Conservation (phyloP, 2,329 filamentous ascomycete genomes). For the Pseudocercospora ulei region DNA sequence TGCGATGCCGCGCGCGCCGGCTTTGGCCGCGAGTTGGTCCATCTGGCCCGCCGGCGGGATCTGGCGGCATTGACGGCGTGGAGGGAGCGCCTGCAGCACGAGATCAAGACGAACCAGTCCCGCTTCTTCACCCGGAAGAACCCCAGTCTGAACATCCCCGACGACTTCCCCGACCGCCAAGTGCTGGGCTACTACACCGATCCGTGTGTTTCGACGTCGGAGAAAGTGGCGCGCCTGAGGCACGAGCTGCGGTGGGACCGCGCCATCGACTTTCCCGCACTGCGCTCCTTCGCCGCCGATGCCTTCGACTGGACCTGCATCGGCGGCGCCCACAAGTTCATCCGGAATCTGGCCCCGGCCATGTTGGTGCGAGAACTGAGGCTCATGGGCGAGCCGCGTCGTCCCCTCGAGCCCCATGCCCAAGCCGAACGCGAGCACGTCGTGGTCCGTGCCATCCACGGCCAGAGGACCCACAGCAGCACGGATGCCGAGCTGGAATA, state of each 20-base stretch:
- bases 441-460: constrained; percentile 58
- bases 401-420: constrained; percentile 31
- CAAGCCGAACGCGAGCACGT: constrained; percentile 43
- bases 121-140: constrained; percentile 70
- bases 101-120: constrained; percentile 74
- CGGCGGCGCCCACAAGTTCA: constrained; percentile 72
- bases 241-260: constrained; percentile 51
- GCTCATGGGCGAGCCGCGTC: constrained; percentile 29
- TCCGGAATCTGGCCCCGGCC: constrained; percentile 67
- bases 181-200: constrained; percentile 80
- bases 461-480: constrained; percentile 57
- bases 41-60: constrained; percentile 50
- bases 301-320: constrained; percentile 79
- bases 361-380: constrained; percentile 55
- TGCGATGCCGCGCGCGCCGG: constrained; percentile 83
- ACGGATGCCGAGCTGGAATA: constrained; percentile 70
- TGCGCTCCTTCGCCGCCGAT: constrained; percentile 66
- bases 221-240: constrained; percentile 49
- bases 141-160: constrained; percentile 62
- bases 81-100: constrained; percentile 61
- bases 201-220: constrained; percentile 62
- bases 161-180: constrained; percentile 68
- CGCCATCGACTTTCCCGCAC: constrained; percentile 53
- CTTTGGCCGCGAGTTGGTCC: constrained; percentile 68
- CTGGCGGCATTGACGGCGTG: constrained; percentile 54